These are phyloP conservation scores for Porpolomopsis calyptriformis DNA, from an alignment of 768 basidiomycete genomes.

Conservation along the genomic window DNA sequence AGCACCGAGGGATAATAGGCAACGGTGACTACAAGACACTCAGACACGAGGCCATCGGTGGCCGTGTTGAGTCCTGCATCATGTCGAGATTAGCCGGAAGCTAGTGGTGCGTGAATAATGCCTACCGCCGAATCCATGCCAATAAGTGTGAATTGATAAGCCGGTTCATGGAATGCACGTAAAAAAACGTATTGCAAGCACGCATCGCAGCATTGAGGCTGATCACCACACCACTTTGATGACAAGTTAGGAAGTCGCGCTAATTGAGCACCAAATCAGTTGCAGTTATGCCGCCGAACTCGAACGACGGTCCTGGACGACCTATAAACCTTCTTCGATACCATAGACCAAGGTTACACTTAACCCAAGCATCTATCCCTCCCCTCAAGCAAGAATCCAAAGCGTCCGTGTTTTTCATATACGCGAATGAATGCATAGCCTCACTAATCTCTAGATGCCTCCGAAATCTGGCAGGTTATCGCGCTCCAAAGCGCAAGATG, in stretches of 20 bases:
- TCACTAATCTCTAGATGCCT: conserved; percentile 36
- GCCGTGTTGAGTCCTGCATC: background rate
- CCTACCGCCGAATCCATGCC: background rate
- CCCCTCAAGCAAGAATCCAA: conserved; percentile 42
- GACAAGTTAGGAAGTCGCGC: background rate
- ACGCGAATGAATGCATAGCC: background rate
- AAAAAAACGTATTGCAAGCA: background rate
- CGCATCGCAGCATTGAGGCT: background rate
- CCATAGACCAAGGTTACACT: conserved; percentile 34
- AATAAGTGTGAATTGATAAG: background rate
- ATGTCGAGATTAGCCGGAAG: background rate
- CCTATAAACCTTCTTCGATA: conserved; percentile 34
- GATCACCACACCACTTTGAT: background rate
- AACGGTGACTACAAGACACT: background rate
- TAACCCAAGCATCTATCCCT: conserved; percentile 34
- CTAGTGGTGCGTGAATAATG: background rate
- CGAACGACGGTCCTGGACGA: conserved; percentile 10
- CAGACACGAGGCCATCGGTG: background rate
- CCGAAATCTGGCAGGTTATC: conserved; percentile 41
- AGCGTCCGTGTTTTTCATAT: conserved; percentile 21
- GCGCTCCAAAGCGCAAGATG: conserved; percentile 27
- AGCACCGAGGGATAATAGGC: background rate
- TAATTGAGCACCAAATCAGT: background rate
- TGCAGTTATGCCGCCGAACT: conserved; percentile 4
- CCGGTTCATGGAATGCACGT: background rate